Evolutionary conservation across 305 asterid genomes (phyloP), one percentile per base, ranked within the genome.

Genomic region (Ajuga reptans): DNA sequence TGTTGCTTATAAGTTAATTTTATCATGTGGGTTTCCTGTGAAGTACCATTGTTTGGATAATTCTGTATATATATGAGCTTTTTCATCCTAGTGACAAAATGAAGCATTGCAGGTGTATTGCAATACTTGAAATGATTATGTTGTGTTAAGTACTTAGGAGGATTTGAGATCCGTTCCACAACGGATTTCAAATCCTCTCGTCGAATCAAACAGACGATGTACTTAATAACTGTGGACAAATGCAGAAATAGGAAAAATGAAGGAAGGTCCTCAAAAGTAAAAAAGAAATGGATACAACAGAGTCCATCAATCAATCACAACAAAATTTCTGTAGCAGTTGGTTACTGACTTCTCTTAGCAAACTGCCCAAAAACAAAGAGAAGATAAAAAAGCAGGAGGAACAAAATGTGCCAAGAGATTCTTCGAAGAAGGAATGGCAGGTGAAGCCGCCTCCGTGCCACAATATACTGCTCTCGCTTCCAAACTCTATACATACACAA

Each of bases 401-500:
- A 78, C 71, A 75, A 82, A 80, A 80, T 60, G 73, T 52, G 79
- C 75, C 83, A 75, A 61, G 71, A 78, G 67, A 71, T 6, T 55
- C n/a, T n/a, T n/a, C n/a, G n/a, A 61, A 37, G 63, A 72, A 16
- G 80, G 42, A 11, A 65, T 15, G 54, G 74, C 64, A 41, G 78
- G 52, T 62, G 54, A 43, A 75, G 65, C 77, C 76, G 50, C 76
- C 82, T 78, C 77, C 78, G 60, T 45, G 71, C 85, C 72, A 72
- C 81, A 78, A 21, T 72, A 78, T 71, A 65, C 65, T 45, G 68
- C 56, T 76, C 66, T 59, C 54, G 43, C 75, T 77, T 81, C 66
- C 64, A 59, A 47, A 65, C 88, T 80, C 82, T 87, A 84, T 86
- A 71, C 71, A 78, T 68, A 71, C 59, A 75, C 59, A 75, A 73